Conservation (phyloP, 2,329 filamentous ascomycete species). For the Curvularia hawaiiensis region DNA sequence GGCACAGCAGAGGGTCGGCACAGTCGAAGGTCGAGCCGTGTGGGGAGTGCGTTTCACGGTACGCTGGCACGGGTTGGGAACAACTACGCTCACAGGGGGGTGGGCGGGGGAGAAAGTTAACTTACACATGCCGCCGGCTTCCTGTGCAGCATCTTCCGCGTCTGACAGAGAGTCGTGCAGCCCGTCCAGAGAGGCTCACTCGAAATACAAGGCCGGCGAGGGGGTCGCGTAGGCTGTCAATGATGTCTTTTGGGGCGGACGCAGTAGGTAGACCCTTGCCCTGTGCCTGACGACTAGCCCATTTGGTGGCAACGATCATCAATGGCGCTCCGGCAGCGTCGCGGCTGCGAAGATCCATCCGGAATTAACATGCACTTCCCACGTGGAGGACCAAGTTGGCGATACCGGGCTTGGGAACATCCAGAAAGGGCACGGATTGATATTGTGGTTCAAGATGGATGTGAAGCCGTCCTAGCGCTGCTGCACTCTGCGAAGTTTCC, state of each 20-base stretch:
- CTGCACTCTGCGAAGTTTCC: not conserved
- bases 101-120: conserved; percentile 18
- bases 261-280: conserved; percentile 24
- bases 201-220: conserved; percentile 11
- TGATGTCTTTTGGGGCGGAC: conserved; percentile 18
- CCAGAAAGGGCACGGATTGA: not conserved
- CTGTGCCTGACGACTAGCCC: conserved; percentile 32
- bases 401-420: not conserved
- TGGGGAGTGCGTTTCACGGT: conserved; percentile 25
- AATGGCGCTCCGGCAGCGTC: conserved; percentile 20
- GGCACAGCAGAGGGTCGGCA: conserved; percentile 21
- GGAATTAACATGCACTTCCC: conserved; percentile 17
- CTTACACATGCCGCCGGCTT: conserved; percentile 48
- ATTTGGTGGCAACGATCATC: conserved; percentile 33
- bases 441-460: not conserved
- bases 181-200: conserved; percentile 23
- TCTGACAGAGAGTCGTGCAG: conserved; percentile 25
- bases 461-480: conserved; percentile 5
- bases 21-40: conserved; percentile 21
- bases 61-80: conserved; percentile 24
- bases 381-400: conserved; percentile 15
- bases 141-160: conserved; percentile 42
- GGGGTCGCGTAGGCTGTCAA: conserved; percentile 13
- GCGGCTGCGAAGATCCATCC: conserved; percentile 32
- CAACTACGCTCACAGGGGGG: conserved; percentile 6